Evolutionary conservation across 2,329 filamentous ascomycete species (phyloP).

Genomic region (Oidium heveae): DNA sequence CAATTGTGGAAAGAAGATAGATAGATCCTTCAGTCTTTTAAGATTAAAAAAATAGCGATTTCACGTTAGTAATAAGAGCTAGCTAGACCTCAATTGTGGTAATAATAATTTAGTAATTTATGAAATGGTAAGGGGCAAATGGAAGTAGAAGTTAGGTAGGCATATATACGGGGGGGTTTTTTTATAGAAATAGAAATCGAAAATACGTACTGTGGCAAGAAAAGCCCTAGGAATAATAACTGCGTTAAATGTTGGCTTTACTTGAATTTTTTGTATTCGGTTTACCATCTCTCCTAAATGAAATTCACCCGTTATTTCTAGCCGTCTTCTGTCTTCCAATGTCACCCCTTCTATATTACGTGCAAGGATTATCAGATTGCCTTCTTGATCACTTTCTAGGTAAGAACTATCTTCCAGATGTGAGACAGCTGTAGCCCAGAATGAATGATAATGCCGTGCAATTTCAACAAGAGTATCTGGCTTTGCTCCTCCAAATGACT

Average conservation of each 20-base stretch:
- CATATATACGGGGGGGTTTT: neutral
- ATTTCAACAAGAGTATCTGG: slow-evolving; percentile 43
- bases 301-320: slow-evolving; percentile 59
- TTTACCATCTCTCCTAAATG: slow-evolving; percentile 87
- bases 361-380: slow-evolving; percentile 62
- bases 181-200: neutral
- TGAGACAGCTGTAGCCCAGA: slow-evolving; percentile 60
- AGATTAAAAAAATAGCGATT: neutral
- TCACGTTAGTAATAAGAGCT: neutral
- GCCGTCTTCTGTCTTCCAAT: slow-evolving; percentile 40
- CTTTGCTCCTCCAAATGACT: slow-evolving; percentile 27
- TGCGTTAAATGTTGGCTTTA: slow-evolving; percentile 36
- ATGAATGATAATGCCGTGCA: slow-evolving; percentile 54
- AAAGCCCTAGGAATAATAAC: slow-evolving; percentile 64
- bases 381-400: slow-evolving; percentile 65
- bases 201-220: slow-evolving; percentile 49
- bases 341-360: slow-evolving; percentile 49
- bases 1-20: slow-evolving; percentile 68
- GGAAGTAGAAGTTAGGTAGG: neutral
- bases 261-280: slow-evolving; percentile 48
- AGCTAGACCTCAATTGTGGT: too few species aligned
- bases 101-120: neutral
- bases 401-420: slow-evolving; percentile 49
- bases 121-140: neutral
- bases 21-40: slow-evolving; percentile 68